phyloP scores from a whole-genome alignment of 2,329 filamentous ascomycete genomes.

The Cordyceps tenuipes region DNA sequence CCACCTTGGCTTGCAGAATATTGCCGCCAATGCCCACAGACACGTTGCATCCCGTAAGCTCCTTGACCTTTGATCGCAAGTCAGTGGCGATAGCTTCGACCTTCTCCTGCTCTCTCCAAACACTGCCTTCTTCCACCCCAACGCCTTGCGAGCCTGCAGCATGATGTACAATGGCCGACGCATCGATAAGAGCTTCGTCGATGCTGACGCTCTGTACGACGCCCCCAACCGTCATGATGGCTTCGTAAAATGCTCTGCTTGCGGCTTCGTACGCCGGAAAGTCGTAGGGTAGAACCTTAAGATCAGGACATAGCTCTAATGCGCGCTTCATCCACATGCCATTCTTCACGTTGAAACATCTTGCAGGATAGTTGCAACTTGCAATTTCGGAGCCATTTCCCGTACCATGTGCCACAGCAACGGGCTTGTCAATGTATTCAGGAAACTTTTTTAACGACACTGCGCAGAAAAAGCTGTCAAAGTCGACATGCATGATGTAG shows the following conservation, averaged over 20 bases:
- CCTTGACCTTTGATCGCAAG: conserved; percentile 63
- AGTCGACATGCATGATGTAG: conserved; percentile 93
- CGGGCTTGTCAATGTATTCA: conserved; percentile 67
- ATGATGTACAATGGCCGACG: conserved; percentile 61
- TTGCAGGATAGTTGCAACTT: conserved; percentile 91
- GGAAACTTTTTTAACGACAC: conserved; percentile 75
- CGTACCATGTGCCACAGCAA: conserved; percentile 79
- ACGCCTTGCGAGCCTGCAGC: conserved; percentile 57
- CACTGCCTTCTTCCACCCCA: conserved; percentile 56
- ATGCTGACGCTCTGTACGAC: conserved; percentile 93
- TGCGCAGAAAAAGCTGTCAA: conserved; percentile 96
- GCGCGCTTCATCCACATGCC: conserved; percentile 99
- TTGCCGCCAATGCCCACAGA: conserved; percentile 90
- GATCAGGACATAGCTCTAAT: conserved; percentile 68
- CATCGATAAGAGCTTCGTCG: conserved; percentile 86
- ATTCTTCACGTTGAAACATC: conserved; percentile 81
- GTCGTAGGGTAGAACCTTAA: conserved; percentile 91
- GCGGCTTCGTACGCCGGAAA: conserved; percentile 92
- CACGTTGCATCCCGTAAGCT: conserved; percentile 73
- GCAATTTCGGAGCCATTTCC: conserved; percentile 90
- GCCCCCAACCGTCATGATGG: conserved; percentile 70
- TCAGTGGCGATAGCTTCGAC: conserved; percentile 59
- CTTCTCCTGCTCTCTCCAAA: conserved; percentile 70
- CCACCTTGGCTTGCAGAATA: conserved; percentile 84
- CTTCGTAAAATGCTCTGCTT: conserved; percentile 78